phyloP scores from a whole-genome alignment of 768 basidiomycete genomes.

The Sporobolomyces roseus region DNA sequence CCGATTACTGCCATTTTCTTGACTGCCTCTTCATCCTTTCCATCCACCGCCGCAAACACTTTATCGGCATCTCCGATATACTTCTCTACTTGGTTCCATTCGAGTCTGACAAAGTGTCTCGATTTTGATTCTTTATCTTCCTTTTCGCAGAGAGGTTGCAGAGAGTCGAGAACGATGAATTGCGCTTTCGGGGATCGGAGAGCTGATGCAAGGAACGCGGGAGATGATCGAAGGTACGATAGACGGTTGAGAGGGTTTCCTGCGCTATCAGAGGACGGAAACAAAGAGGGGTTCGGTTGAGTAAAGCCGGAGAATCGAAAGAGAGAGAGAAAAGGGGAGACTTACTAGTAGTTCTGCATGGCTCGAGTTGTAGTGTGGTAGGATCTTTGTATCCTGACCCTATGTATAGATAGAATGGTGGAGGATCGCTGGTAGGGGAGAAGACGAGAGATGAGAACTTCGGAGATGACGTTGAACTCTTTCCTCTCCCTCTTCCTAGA shows the following conservation, averaged over 20 bases:
- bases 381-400: background rate
- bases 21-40: conserved; percentile 64
- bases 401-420: conserved; percentile 4
- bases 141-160: conserved; percentile 61
- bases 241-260: conserved; percentile 50
- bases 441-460: background rate
- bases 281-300: background rate
- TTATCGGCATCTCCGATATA: conserved; percentile 61
- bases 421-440: background rate
- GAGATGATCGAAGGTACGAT: conserved; percentile 63
- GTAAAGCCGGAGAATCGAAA: background rate
- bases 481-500: background rate
- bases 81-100: conserved; percentile 51
- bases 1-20: conserved; percentile 45
- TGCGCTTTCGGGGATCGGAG: conserved; percentile 59
- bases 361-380: background rate
- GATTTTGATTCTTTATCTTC: conserved; percentile 29
- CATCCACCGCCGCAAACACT: conserved; percentile 65
- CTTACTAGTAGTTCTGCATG: conserved; percentile 33
- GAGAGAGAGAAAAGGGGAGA: background rate
- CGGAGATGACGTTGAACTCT: background rate
- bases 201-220: conserved; percentile 70
- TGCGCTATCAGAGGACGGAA: background rate
- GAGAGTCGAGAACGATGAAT: conserved; percentile 66
- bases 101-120: conserved; percentile 47